A percentile compares a stretch with the other conserved stretches of the same genome.
Conservation (phyloP, 345 rosid species). For the Citrus glauca region DNA sequence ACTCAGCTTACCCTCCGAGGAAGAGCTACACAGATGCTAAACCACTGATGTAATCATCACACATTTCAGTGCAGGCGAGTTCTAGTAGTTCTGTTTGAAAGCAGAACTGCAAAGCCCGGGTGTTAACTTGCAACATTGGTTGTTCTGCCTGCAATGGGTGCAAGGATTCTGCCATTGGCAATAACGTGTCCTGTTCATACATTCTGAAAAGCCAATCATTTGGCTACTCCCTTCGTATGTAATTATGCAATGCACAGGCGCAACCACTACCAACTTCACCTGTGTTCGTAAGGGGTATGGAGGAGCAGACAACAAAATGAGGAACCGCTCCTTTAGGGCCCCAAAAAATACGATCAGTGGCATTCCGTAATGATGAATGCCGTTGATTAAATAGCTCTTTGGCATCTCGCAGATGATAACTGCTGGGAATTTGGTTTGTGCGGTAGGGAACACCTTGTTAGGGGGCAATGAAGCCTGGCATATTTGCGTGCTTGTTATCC, state of each 20-base stretch:
- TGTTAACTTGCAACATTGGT: conserved; percentile 26
- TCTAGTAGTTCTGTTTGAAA: conserved; percentile 41
- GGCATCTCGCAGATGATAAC: conserved; percentile 50
- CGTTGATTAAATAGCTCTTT: conserved; percentile 76
- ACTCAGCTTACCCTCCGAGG: conserved; percentile 58
- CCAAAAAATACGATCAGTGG: too few species aligned
- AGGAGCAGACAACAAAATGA: too few species aligned
- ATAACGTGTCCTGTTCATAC: conserved; percentile 35
- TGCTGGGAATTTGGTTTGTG: conserved; percentile 31
- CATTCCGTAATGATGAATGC: conserved; percentile 22
- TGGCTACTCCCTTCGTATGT: conserved; percentile 63
- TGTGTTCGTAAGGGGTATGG: conserved; percentile 46
- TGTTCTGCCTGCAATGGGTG: conserved; percentile 38
- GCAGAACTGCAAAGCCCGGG: conserved; percentile 29
- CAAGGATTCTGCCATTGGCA: conserved; percentile 36
- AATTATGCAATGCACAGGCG: conserved; percentile 85
- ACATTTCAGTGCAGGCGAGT: conserved; percentile 49
- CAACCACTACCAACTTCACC: conserved; percentile 78
- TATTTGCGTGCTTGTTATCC: conserved; percentile 51
- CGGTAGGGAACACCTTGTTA: conserved; percentile 41
- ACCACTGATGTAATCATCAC: conserved; percentile 57
- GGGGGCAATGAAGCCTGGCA: conserved; percentile 80
- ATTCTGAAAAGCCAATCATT: conserved; percentile 60
- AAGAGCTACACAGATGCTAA: conserved; percentile 43
- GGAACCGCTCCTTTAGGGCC: too few species aligned